These are phyloP conservation scores for Pseudonitzschia pungens DNA, from an alignment of 108 stramenopile species.

Conservation along the genomic window DNA sequence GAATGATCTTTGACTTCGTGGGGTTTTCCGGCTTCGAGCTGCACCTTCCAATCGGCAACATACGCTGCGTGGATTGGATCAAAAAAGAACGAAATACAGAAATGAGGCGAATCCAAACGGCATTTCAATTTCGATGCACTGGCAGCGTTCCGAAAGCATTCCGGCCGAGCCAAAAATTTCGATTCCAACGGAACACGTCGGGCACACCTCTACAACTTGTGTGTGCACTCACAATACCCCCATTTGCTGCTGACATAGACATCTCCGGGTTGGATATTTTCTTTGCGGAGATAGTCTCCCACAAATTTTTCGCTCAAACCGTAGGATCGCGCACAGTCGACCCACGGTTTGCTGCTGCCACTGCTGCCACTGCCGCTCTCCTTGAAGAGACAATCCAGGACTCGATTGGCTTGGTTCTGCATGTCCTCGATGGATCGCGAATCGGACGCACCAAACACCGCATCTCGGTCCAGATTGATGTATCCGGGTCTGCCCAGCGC, in stretches of 20 bases:
- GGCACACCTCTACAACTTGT: neutral
- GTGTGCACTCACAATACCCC: slow-evolving; percentile 52
- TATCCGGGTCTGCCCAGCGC: slow-evolving; percentile 82
- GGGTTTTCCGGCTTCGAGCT: slow-evolving; percentile 52
- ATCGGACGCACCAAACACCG: slow-evolving; percentile 32
- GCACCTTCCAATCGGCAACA: slow-evolving; percentile 74
- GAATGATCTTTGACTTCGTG: slow-evolving; percentile 88
- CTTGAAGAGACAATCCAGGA: slow-evolving; percentile 57
- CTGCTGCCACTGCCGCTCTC: neutral
- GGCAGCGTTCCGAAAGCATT: too few species aligned
- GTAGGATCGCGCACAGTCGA: slow-evolving; percentile 83
- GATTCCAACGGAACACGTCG: too few species aligned
- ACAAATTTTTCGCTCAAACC: slow-evolving; percentile 74
- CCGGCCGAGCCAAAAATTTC: neutral
- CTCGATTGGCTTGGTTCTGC: slow-evolving; percentile 59
- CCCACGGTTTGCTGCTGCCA: slow-evolving; percentile 42
- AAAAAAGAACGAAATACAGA: neutral
- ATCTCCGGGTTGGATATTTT: slow-evolving; percentile 40
- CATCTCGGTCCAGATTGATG: slow-evolving; percentile 59
- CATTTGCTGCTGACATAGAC: slow-evolving; percentile 72
- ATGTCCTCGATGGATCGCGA: slow-evolving; percentile 44
- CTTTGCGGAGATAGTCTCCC: slow-evolving; percentile 59
- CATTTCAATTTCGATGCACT: too few species aligned
- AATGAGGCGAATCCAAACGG: neutral
- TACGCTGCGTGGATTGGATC: slow-evolving; percentile 24